A percentile compares a stretch with the other conserved stretches of the same genome.
phyloP scores from a whole-genome alignment of 176 grass and related monocot genomes.

The Oryza meyeriana region DNA sequence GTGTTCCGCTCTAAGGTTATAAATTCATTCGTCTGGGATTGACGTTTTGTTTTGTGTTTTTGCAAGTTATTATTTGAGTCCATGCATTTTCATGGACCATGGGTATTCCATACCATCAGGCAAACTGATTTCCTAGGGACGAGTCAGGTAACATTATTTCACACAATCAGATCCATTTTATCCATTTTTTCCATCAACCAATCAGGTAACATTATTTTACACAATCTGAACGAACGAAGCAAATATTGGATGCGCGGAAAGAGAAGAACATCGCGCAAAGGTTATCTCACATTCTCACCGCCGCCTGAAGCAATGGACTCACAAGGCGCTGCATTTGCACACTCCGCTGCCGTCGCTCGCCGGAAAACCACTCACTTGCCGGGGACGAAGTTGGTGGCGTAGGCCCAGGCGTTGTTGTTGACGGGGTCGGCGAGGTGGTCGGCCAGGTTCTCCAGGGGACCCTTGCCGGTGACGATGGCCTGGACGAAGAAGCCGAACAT shows the following conservation, averaged over 20 bases:
- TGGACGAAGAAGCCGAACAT: conserved; percentile 51
- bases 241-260: neutral
- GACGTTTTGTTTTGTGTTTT: neutral
- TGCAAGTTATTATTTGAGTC: neutral
- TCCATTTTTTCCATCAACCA: neutral
- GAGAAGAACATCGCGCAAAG: neutral
- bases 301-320: neutral
- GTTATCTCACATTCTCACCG: neutral
- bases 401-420: conserved; percentile 45
- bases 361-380: conserved; percentile 11
- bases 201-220: neutral
- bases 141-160: neutral
- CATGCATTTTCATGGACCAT: neutral
- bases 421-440: conserved; percentile 44
- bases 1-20: neutral
- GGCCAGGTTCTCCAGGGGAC: conserved; percentile 34
- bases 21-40: neutral
- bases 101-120: neutral
- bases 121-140: neutral
- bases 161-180: neutral
- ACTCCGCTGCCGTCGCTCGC: neutral
- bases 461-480: conserved; percentile 44
- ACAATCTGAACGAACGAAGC: conserved; percentile 5
- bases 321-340: neutral
- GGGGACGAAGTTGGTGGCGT: conserved; percentile 39